A percentile compares a stretch with the other conserved stretches of the same genome.
These are phyloP conservation scores for Adansonia gregorii DNA, from an alignment of 441 rosid species.

Conservation along the genomic window DNA sequence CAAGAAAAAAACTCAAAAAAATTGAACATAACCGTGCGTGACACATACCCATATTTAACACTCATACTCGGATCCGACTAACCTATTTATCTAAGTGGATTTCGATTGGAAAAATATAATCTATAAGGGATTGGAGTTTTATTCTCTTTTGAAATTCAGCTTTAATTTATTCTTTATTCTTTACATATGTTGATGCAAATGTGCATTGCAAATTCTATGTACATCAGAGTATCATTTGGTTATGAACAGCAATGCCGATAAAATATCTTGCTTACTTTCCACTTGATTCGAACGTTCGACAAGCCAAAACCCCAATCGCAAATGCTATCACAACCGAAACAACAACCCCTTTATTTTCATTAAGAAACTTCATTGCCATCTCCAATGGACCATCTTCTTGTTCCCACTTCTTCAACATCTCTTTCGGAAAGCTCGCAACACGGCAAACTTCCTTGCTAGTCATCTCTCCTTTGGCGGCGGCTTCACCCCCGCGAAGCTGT, in stretches of 20 bases:
- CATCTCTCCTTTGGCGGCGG: conserved; percentile 23
- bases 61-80: too few species aligned
- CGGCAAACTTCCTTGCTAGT: conserved; percentile 1
- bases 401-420: conserved; percentile 2
- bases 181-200: not conserved
- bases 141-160: not conserved
- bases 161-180: not conserved
- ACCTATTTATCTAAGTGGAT: too few species aligned
- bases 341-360: conserved; percentile 36
- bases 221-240: not conserved
- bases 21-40: too few species aligned
- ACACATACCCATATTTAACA: too few species aligned
- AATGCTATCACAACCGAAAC: conserved; percentile 44
- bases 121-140: not conserved
- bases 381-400: conserved; percentile 6
- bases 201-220: not conserved
- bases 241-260: not conserved
- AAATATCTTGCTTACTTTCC: not conserved
- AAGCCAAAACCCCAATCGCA: conserved; percentile 42
- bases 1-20: too few species aligned
- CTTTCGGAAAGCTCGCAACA: not conserved
- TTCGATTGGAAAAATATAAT: not conserved
- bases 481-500: not conserved
- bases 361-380: conserved; percentile 34
- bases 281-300: conserved; percentile 29